Evolutionary conservation across 208 protist genomes (phyloP), one percentile per base, ranked within the genome.

Genomic region (Leishmania amazonensis): DNA sequence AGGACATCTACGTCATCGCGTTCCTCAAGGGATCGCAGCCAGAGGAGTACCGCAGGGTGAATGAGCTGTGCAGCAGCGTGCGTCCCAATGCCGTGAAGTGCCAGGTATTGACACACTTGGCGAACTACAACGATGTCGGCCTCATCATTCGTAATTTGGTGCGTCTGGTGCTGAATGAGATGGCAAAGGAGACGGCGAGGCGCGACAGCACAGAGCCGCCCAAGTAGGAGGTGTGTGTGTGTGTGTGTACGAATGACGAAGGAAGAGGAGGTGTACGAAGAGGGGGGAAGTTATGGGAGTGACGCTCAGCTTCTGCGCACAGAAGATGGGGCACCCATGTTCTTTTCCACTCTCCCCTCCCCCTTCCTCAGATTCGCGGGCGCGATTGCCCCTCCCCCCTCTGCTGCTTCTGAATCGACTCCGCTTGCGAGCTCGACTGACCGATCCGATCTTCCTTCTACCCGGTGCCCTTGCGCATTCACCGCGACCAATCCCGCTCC

Each of bases 131-230:
- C 60, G 94, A 97, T 73, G 94, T 96, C 28, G 91, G 94, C 19
- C 85, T 97, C 21, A 94, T 95, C 49, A 93, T 97, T 81, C 88
- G 92, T 65, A 97, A 97, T 53, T 83, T 97, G 38, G 93, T 97
- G 40, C 87, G 94, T 6, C 73, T 94, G 9, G 89, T 95, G 42
- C 45, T 96, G 62, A 85, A 94, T 78, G 90, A 95, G 73, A 94
- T 97, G 89, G 78, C 49, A 53, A 86, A 79, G 31, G 86, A 88
- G 35, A 62, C 75, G 9, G 54, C 54, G 19, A 57, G 1, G 24
- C 53, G 54, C 35, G 49, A 38, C 75, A 80, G 57, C 47, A 31
- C 57, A 3, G 81, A 77, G 49, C 21, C 58, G 2, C 11, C 76
- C 28, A 76, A 72, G 70, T 80, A 67, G 35, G 45, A 2, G 51